A percentile compares a stretch with the other conserved stretches of the same genome.
Evolutionary conservation across 2,329 filamentous ascomycete species (phyloP).

Genomic region (Xylaria sp.): DNA sequence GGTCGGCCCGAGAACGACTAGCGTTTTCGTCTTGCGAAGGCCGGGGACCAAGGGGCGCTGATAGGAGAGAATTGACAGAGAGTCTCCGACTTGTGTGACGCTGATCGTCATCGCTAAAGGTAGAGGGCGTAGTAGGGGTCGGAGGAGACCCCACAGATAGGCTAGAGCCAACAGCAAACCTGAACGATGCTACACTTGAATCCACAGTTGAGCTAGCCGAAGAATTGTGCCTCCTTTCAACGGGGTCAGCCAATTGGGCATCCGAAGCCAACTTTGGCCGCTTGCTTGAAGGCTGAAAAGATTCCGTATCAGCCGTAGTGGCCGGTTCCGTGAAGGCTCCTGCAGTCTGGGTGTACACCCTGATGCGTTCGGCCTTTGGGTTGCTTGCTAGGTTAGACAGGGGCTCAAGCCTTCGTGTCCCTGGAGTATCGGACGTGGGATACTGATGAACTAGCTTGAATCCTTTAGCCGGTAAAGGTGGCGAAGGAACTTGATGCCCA

Average conservation of each 20-base stretch:
- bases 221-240: constrained; percentile 33
- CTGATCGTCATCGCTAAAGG: constrained; percentile 43
- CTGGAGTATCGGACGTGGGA: constrained; percentile 31
- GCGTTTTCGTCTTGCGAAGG: constrained; percentile 27
- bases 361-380: constrained; percentile 23
- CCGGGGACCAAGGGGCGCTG: constrained; percentile 47
- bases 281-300: constrained; percentile 31
- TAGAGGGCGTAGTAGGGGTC: constrained; percentile 45
- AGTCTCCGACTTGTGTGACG: constrained; percentile 44
- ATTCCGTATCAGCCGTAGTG: constrained; percentile 25
- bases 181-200: constrained; percentile 30
- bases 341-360: constrained; percentile 14
- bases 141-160: constrained; percentile 40
- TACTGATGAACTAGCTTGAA: constrained; percentile 43
- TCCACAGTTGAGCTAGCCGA: constrained; percentile 37
- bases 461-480: constrained; percentile 35
- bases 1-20: constrained; percentile 28
- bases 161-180: constrained; percentile 29
- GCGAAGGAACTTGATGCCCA: constrained; percentile 31
- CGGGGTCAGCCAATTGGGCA: constrained; percentile 25
- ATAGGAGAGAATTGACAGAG: constrained; percentile 68
- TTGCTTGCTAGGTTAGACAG: constrained; percentile 27
- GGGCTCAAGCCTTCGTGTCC: constrained; percentile 36
- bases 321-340: constrained; percentile 26
- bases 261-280: constrained; percentile 33